A percentile compares a stretch with the other conserved stretches of the same genome.
phyloP scores from a whole-genome alignment of 805 yeast genomes.

The Starmerella stellata region DNA sequence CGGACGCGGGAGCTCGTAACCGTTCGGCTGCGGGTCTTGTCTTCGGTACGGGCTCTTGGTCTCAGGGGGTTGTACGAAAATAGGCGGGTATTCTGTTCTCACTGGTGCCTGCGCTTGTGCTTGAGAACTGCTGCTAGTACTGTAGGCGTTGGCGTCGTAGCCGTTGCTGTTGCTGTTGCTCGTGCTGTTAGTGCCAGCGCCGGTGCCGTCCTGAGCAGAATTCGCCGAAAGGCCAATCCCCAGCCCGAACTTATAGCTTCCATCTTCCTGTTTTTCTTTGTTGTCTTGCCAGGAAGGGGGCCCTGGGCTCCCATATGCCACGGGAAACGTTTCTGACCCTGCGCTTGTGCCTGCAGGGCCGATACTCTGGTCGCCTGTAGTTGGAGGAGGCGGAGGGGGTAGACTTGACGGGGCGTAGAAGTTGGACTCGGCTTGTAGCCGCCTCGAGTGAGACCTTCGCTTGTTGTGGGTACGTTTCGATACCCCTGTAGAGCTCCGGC shows the following conservation, averaged over 20 bases:
- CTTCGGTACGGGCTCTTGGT: neutral
- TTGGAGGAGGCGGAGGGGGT: neutral
- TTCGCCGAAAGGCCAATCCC: neutral
- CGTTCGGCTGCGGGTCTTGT: neutral
- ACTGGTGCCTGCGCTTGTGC: neutral
- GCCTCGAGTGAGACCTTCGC: neutral
- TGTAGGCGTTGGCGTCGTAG: too few species aligned
- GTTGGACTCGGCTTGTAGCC: neutral
- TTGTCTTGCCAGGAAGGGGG: neutral
- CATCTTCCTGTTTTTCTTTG: neutral
- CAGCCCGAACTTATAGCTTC: neutral
- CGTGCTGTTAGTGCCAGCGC: too few species aligned
- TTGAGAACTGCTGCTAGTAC: neutral
- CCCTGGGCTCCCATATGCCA: constrained; percentile 1
- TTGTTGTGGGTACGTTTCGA: neutral
- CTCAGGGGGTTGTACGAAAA: neutral
- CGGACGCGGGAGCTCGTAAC: neutral
- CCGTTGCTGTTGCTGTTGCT: too few species aligned
- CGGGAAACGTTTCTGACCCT: neutral
- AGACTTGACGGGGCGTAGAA: neutral
- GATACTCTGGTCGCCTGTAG: too few species aligned
- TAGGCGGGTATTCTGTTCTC: too few species aligned
- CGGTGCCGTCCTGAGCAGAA: too few species aligned
- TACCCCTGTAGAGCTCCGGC: neutral
- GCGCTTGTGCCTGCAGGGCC: neutral